Evolutionary conservation across 2,329 filamentous ascomycete species (phyloP).

Genomic region (Stachybotrys chlorohalonatus): DNA sequence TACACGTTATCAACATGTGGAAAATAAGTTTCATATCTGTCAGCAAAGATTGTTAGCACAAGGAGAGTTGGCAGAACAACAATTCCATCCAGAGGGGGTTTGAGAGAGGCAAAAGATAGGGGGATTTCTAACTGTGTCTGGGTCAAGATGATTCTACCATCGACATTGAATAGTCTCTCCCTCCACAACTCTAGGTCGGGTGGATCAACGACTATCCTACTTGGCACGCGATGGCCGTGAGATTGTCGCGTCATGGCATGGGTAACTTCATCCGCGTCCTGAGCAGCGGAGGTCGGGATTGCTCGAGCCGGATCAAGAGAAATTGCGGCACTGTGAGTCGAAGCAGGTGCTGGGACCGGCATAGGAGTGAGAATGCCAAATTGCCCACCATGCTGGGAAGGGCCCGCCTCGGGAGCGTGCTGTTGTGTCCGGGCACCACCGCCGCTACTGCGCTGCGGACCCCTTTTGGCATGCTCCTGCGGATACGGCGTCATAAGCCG

Average conservation of each 20-base stretch:
- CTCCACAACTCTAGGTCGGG: slow-evolving; percentile 63
- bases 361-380: slow-evolving; percentile 36
- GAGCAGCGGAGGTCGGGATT: not conserved
- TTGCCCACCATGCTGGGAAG: slow-evolving; percentile 19
- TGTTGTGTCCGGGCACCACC: not conserved
- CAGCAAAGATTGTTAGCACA: not conserved
- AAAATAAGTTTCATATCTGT: slow-evolving; percentile 70
- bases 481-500: not conserved
- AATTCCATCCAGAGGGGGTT: no score
- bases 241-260: slow-evolving; percentile 16
- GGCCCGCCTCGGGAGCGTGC: not conserved
- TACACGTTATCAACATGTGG: slow-evolving; percentile 80
- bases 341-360: slow-evolving; percentile 6
- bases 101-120: not conserved
- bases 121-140: slow-evolving; percentile 56
- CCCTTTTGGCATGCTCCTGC: not conserved
- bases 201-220: slow-evolving; percentile 53
- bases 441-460: not conserved
- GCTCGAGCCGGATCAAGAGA: not conserved
- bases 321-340: not conserved
- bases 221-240: slow-evolving; percentile 39
- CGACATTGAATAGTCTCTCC: slow-evolving; percentile 64
- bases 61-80: not conserved
- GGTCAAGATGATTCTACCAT: slow-evolving; percentile 61
- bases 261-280: slow-evolving; percentile 3